These are phyloP conservation scores for Yamadazyma atlantica DNA, from an alignment of 1,139 yeast genomes.

Conservation along the genomic window DNA sequence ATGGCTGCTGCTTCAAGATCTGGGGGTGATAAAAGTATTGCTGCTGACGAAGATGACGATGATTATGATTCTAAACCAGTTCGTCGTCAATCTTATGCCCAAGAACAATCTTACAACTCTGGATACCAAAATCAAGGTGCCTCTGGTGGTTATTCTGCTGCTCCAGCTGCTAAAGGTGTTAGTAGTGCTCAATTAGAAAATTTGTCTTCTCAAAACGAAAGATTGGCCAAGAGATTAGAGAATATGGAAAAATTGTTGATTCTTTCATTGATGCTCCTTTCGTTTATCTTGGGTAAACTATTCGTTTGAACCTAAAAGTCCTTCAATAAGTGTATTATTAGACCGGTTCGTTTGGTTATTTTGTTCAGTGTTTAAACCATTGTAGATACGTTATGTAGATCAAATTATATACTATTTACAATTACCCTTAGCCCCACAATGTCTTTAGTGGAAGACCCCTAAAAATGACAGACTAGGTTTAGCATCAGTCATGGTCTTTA, in stretches of 20 bases:
- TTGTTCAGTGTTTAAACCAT: background rate
- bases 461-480: conserved; percentile 8
- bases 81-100: conserved; percentile 2
- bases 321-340: background rate
- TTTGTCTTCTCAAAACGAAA: conserved; percentile 11
- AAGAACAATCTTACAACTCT: conserved; percentile 1
- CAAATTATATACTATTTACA: conserved; percentile 4
- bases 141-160: conserved; percentile 1
- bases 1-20: conserved; percentile 4
- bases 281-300: conserved; percentile 18
- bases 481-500: conserved; percentile 12
- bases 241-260: conserved; percentile 15
- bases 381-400: background rate
- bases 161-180: background rate
- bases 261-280: conserved; percentile 17
- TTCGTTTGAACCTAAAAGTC: conserved; percentile 13
- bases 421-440: no score
- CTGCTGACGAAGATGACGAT: background rate
- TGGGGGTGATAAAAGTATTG: background rate
- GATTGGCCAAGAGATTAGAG: conserved; percentile 16
- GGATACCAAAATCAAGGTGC: background rate
- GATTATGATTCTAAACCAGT: conserved; percentile 2
- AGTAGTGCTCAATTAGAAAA: conserved; percentile 6
- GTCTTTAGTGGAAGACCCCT: conserved; percentile 10
- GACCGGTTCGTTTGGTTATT: background rate